These are phyloP conservation scores for Coemansia sp. DNA, from an alignment of 192 early-diverging fungal species.

Conservation along the genomic window DNA sequence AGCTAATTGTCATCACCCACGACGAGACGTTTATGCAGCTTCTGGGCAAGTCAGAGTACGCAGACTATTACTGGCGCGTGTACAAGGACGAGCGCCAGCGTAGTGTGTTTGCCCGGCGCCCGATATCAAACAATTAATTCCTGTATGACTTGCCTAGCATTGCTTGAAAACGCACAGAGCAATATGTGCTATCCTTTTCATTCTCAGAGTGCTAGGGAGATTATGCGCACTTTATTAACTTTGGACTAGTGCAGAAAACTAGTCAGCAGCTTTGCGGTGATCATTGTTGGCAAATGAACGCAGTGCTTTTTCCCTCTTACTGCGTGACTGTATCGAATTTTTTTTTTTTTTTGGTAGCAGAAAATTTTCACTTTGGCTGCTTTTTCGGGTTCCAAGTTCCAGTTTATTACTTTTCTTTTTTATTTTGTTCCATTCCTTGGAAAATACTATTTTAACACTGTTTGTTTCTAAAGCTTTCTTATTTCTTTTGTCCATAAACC, in stretches of 20 bases:
- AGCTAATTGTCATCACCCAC: slow-evolving; percentile 97
- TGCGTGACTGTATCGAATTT: slow-evolving; percentile 1
- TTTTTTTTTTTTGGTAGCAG: slow-evolving; percentile 5
- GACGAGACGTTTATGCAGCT: slow-evolving; percentile 93
- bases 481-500: not conserved
- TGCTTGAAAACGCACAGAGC: not conserved
- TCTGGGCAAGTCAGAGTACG: slow-evolving; percentile 76
- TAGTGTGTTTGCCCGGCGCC: slow-evolving; percentile 42
- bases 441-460: not conserved
- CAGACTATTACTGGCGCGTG: slow-evolving; percentile 89
- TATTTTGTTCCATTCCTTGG: not conserved
- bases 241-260: too few relatives aligned
- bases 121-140: slow-evolving; percentile 35
- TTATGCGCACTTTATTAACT: too few relatives aligned
- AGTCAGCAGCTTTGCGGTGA: too few relatives aligned
- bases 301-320: not conserved
- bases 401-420: slow-evolving; percentile 1
- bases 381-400: not conserved
- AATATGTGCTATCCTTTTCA: not conserved
- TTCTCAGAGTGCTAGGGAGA: too few relatives aligned
- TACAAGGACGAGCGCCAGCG: slow-evolving; percentile 70
- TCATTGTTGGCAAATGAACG: too few relatives aligned
- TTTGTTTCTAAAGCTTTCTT: slow-evolving; percentile 3
- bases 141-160: not conserved
- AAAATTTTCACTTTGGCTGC: not conserved